Evolutionary conservation across 208 protist genomes (phyloP), one percentile per base, ranked within the genome.

Genomic region (Wallacemonas sp.): DNA sequence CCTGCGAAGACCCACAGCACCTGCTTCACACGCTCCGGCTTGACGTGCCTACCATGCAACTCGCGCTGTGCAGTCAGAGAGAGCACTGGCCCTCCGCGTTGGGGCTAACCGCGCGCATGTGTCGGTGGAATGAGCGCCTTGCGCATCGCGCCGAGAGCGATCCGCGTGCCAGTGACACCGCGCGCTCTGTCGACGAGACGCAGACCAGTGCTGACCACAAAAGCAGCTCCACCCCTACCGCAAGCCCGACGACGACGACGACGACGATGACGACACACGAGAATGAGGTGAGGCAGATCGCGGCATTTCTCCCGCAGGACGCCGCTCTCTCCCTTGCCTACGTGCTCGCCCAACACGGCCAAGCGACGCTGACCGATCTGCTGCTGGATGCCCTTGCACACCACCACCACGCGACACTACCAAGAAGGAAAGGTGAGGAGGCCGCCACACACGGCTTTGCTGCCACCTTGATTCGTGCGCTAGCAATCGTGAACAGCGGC

Each of bases 281-380:
- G 14, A 17, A 6, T 6, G 41, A 62, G 24, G 39, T 17, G 21
- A 30, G 64, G 14, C 56, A 34, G 15, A 8, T 55, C 8, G 39
- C 45, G 27, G 4, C 15, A 12, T 36, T 22, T 2, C 56, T 79
- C 24, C 28, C 51, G 11, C 31, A 21, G 1, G 44, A 68, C 11
- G 47, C 63, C 11, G 6, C 63, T 0, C 53, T 58, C 5, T 73
- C 68, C 27, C 70, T 92, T 26, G 51, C 75, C 22, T 92, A 89
- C 66, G 63, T 92, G 3, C 69, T 92, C 34, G 82, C 86, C 2
- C 82, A 92, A 64, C 86, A 92, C 38, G 86, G 86, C 1, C 58
- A 80, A 58, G 31, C 51, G 6, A 49, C 22, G 6, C 46, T 66
- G 5, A 22, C 61, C 8, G 28, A 42, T 30, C 12, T 66, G 28